phyloP scores from a whole-genome alignment of 345 rosid genomes.

The Linum trigynum region DNA sequence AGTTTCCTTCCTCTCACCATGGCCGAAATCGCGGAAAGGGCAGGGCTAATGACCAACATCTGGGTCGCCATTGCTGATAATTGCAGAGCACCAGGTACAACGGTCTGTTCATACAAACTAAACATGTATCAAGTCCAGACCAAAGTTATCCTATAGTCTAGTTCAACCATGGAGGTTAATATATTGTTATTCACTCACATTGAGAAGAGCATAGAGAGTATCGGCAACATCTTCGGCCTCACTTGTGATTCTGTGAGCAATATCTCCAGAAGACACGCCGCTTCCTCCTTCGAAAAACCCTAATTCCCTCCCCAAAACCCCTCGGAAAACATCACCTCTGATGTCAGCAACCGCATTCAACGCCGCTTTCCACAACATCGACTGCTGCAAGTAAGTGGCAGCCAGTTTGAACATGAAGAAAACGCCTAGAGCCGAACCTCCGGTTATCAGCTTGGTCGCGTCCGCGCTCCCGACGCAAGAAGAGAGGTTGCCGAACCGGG shows the following conservation, averaged over 20 bases:
- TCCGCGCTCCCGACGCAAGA: conserved; percentile 25
- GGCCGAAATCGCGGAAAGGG: conserved; percentile 62
- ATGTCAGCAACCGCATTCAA: conserved; percentile 41
- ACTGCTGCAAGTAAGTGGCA: conserved; percentile 64
- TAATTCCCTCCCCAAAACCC: conserved; percentile 60
- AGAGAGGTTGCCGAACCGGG: conserved; percentile 50
- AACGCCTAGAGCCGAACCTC: conserved; percentile 37
- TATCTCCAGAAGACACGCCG: conserved; percentile 63
- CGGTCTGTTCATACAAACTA: conserved; percentile 40
- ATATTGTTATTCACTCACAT: conserved; percentile 33
- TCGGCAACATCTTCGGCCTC: conserved; percentile 79
- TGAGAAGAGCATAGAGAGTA: conserved; percentile 65
- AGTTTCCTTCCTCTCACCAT: conserved; percentile 37
- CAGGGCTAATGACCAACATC: conserved; percentile 80
- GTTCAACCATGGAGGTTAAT: background rate
- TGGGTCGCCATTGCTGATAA: conserved; percentile 64
- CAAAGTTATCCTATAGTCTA: background rate
- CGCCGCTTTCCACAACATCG: conserved; percentile 80
- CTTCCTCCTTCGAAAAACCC: conserved; percentile 65
- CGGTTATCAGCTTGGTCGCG: conserved; percentile 23
- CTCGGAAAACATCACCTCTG: conserved; percentile 53
- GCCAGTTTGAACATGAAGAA: conserved; percentile 41
- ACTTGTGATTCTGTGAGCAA: conserved; percentile 69
- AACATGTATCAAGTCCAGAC: background rate
- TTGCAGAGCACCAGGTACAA: conserved; percentile 72